Base-by-base conservation (phyloP, 2,329 filamentous ascomycete species). In the Calonectria naviculata region DNA sequence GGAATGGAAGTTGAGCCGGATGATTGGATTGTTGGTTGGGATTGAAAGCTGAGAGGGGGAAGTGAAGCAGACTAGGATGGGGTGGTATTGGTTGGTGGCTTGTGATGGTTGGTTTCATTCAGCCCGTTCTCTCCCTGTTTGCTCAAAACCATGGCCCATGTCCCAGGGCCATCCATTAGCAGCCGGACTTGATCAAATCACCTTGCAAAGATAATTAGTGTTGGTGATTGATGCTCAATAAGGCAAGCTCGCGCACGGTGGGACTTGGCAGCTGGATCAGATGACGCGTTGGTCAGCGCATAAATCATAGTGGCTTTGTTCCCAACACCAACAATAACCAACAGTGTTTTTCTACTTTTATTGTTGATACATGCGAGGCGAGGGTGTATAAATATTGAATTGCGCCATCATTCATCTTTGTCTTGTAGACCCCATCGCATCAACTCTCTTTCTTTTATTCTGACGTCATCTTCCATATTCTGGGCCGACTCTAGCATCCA, bases 211-310 rank as follows among this genome's bases (percentile, higher is more conserved):
- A 38, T 58, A 21, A 21, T 38, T 44, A 38, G 5, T 29, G n/a
- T 67, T 62, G n/a, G 69, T 68, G 52, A 70, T 75, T 62, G 31
- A 29, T 29, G 44, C 24, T 46, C n/a, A 54, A 42, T 46, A 9
- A 47, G 49, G 49, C n/a, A 38, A 56, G 21, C 41, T 21, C 7
- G 49, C 36, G 31, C 41, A 56, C 28, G 44, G 49, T 56, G 42
- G 49, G 49, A 58, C 64, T 58, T 58, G 64, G 49, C 49, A 44
- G 44, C 38, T 34, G 29, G n/a, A 42, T 44, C 21, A 70, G 73
- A 75, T 77, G 71, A 76, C 75, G 75, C 75, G 68, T 77, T 73
- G 72, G 68, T 64, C 70, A 66, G 75, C 68, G 66, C 63, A 54
- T 70, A 38, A n/a, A n/a, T n/a, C n/a, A 44, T 68, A 9, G 21